Evolutionary conservation across 1,284 basidiomycete species (phyloP).

Genomic region (Trichosporon coremiiforme): DNA sequence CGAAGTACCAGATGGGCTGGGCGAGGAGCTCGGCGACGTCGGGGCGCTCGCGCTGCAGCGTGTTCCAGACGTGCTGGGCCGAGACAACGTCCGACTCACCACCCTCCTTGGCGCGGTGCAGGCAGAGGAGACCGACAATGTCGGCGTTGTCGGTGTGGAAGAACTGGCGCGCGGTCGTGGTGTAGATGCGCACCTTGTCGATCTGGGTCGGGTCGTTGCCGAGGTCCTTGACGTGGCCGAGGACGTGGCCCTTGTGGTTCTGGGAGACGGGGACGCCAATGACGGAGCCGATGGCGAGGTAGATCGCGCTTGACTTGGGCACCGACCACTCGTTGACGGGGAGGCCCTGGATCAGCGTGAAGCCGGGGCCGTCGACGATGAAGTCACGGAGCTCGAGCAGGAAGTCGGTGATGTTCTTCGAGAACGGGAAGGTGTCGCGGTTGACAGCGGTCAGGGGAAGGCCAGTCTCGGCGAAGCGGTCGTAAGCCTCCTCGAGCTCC

Average conservation of each 20-base stretch:
- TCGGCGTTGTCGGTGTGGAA: constrained; percentile 54
- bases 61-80: constrained; percentile 57
- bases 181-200: constrained; percentile 59
- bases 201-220: constrained; percentile 58
- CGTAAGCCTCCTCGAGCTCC: constrained; percentile 42
- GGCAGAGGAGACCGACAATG: constrained; percentile 57
- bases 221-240: constrained; percentile 58
- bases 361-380: constrained; percentile 50
- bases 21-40: constrained; percentile 56
- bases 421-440: constrained; percentile 42
- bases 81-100: constrained; percentile 58
- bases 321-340: constrained; percentile 54
- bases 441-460: constrained; percentile 39
- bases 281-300: constrained; percentile 55
- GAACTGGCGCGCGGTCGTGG: constrained; percentile 56
- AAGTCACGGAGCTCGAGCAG: constrained; percentile 38
- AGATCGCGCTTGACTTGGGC: constrained; percentile 53
- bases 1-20: constrained; percentile 52
- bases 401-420: constrained; percentile 30
- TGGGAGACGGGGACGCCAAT: constrained; percentile 54
- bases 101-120: constrained; percentile 59
- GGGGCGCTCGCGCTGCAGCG: constrained; percentile 53
- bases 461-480: constrained; percentile 39
- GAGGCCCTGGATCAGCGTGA: constrained; percentile 57
- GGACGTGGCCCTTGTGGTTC: constrained; percentile 56